Conservation (phyloP, 352 stramenopile species). For the Pythium dissotocum region DNA sequence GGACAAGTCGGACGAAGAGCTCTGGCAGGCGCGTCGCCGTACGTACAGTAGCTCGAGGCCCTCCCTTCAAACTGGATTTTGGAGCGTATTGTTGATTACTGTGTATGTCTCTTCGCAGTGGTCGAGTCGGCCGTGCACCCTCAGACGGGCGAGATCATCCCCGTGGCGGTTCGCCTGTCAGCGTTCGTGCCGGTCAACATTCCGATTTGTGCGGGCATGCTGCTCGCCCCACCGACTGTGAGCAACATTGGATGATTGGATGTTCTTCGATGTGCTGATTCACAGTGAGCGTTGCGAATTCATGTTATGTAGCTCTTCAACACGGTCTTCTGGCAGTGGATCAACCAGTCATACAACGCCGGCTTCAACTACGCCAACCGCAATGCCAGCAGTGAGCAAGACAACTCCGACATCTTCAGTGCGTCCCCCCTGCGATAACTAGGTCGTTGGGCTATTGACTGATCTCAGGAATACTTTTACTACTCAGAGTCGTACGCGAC, state of each 20-base stretch:
- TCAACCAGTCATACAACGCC: constrained; percentile 90
- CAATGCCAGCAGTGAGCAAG: constrained; percentile 80
- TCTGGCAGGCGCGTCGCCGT: constrained; percentile 79
- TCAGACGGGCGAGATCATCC: constrained; percentile 78
- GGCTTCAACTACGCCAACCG: constrained; percentile 91
- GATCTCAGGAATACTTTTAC: not conserved
- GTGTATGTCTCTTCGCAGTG: constrained; percentile 31
- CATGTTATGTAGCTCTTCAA: constrained; percentile 37
- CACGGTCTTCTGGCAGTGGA: constrained; percentile 89
- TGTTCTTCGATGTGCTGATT: too few relatives aligned
- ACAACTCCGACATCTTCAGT: constrained; percentile 78
- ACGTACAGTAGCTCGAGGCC: not conserved
- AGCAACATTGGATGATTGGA: too few relatives aligned
- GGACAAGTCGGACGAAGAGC: constrained; percentile 59
- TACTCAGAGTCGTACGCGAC: constrained; percentile 72
- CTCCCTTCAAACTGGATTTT: too few relatives aligned
- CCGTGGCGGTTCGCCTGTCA: constrained; percentile 66
- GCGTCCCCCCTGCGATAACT: constrained; percentile 16
- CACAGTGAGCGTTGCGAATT: too few relatives aligned
- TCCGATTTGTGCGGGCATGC: constrained; percentile 84
- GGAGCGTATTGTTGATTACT: not conserved
- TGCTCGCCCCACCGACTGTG: constrained; percentile 76
- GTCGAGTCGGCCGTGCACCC: constrained; percentile 81
- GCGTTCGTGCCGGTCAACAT: constrained; percentile 89
- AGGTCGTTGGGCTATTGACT: too few relatives aligned